Conservation (phyloP, 495 filamentous ascomycete genomes). For the Chlorociboria aeruginascens region DNA sequence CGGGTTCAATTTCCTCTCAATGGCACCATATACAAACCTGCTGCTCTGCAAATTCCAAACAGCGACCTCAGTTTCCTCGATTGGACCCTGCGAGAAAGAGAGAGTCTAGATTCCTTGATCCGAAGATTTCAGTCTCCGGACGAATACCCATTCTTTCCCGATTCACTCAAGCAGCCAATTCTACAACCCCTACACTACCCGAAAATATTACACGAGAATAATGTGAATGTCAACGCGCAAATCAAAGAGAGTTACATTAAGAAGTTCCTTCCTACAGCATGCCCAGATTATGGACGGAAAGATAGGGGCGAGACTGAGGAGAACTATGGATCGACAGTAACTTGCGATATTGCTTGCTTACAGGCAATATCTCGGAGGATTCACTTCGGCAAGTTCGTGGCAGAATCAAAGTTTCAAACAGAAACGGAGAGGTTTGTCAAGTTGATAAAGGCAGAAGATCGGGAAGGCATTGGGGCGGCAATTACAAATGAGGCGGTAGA, state of each 20-base stretch:
- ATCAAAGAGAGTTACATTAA: constrained; percentile 80
- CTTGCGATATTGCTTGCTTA: constrained; percentile 79
- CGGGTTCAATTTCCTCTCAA: constrained; percentile 95
- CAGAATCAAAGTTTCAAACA: constrained; percentile 90
- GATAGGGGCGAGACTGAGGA: constrained; percentile 82
- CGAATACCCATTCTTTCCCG: constrained; percentile 96
- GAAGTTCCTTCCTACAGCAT: constrained; percentile 70
- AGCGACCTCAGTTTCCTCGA: constrained; percentile 71
- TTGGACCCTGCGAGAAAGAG: constrained; percentile 84
- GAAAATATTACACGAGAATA: constrained; percentile 78
- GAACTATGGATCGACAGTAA: constrained; percentile 90
- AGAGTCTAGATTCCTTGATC: constrained; percentile 83
- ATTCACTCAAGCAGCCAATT: constrained; percentile 66
- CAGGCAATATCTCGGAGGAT: constrained; percentile 87
- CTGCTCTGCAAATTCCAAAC: constrained; percentile 70
- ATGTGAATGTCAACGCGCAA: constrained; percentile 80
- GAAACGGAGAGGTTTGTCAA: constrained; percentile 68
- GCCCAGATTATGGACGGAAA: constrained; percentile 53
- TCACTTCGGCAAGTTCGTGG: constrained; percentile 98
- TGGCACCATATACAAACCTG: constrained; percentile 70
- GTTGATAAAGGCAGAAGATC: constrained; percentile 69
- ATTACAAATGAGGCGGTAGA: constrained; percentile 89
- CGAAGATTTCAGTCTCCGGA: constrained; percentile 93
- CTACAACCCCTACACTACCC: constrained; percentile 85
- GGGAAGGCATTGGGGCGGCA: constrained; percentile 68